Conservation (phyloP, 352 stramenopile genomes). For the Phytophthora europaea region DNA sequence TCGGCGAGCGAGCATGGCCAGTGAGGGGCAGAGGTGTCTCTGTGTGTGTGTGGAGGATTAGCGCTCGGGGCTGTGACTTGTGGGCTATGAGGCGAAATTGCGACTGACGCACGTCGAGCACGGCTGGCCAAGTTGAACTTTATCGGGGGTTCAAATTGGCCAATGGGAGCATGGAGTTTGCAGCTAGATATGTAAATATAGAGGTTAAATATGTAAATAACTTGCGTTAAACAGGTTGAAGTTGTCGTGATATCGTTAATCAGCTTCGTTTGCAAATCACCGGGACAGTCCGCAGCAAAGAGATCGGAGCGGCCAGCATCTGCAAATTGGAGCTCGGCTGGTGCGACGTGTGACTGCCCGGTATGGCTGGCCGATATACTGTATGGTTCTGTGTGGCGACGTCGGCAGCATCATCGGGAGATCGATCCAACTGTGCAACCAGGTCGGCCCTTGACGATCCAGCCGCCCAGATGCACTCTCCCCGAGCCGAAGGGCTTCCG, state of each 20-base stretch:
- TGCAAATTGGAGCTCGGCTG: neutral
- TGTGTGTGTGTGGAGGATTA: too few relatives aligned
- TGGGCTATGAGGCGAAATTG: slow-evolving; percentile 7
- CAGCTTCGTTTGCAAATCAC: slow-evolving; percentile 14
- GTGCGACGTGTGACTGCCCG: neutral
- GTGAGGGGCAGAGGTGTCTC: neutral
- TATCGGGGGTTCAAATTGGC: slow-evolving; percentile 1
- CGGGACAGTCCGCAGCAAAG: neutral
- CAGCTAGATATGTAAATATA: slow-evolving; percentile 16
- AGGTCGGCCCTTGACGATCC: neutral
- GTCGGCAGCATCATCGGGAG: neutral
- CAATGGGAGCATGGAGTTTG: slow-evolving; percentile 11
- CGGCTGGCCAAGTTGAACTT: slow-evolving; percentile 26
- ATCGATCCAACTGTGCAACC: neutral
- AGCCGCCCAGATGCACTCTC: neutral
- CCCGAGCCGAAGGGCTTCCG: too few relatives aligned
- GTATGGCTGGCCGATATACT: neutral
- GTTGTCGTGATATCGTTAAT: slow-evolving; percentile 7
- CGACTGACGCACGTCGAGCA: slow-evolving; percentile 26
- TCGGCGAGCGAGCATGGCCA: slow-evolving; percentile 41
- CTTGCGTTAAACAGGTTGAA: slow-evolving; percentile 24
- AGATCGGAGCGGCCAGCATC: neutral
- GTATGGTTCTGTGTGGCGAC: too few relatives aligned
- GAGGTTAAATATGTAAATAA: slow-evolving; percentile 1
- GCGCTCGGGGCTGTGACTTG: slow-evolving; percentile 5